phyloP scores from a whole-genome alignment of 225 moss, liverwort and hornwort genomes.

The Neckera pumila region DNA sequence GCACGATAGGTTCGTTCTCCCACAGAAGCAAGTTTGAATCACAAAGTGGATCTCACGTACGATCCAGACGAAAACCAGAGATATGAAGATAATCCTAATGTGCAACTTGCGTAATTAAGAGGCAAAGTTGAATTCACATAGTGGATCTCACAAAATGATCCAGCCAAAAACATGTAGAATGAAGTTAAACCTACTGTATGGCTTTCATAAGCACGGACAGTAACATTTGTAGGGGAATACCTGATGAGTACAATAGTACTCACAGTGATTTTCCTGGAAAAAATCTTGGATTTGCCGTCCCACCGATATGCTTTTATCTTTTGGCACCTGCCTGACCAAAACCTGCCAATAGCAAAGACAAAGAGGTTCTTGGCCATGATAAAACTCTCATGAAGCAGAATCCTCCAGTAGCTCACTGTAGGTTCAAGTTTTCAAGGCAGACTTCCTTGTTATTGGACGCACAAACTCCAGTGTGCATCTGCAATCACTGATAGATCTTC shows the following conservation, averaged over 20 bases:
- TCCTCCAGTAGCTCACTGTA: not conserved
- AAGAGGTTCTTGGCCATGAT: not conserved
- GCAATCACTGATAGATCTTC: not conserved
- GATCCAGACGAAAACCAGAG: not conserved
- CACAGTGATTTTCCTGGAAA: slow-evolving; percentile 42
- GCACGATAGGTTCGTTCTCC: not conserved
- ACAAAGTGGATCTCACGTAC: not conserved
- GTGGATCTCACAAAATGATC: not conserved
- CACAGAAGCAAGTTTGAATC: not conserved
- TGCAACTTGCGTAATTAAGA: not conserved
- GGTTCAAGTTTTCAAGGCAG: not conserved
- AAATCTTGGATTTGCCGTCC: slow-evolving; percentile 42
- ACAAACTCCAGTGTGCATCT: not conserved
- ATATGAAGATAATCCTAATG: not conserved
- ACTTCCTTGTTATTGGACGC: not conserved
- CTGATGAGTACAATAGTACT: slow-evolving; percentile 56
- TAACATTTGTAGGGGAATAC: slow-evolving; percentile 6
- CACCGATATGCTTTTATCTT: slow-evolving; percentile 24
- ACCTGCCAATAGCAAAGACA: slow-evolving; percentile 29
- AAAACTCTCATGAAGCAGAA: not conserved
- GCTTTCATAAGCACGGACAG: not conserved
- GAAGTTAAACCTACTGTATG: not conserved
- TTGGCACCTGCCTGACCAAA: slow-evolving; percentile 61
- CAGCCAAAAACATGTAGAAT: not conserved
- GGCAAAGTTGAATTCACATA: not conserved